phyloP scores from a whole-genome alignment of 768 basidiomycete genomes.

The Suillus sp. region DNA sequence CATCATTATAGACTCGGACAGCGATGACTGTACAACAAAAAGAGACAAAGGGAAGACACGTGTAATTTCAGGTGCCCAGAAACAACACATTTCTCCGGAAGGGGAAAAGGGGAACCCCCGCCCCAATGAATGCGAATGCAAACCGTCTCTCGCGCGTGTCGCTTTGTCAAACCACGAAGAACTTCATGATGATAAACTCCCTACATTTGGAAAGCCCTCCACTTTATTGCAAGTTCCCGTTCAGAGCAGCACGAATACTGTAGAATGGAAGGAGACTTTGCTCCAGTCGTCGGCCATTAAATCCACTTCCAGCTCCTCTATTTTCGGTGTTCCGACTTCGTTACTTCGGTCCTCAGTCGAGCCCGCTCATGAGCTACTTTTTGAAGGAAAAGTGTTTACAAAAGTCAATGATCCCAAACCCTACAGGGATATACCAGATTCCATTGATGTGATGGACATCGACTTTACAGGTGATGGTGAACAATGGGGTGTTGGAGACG shows the following conservation, averaged over 20 bases:
- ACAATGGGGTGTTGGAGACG: constrained; percentile 76
- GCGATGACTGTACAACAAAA: constrained; percentile 37
- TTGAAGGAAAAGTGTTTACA: not conserved
- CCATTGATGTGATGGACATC: not conserved
- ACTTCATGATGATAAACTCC: not conserved
- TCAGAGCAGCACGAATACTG: not conserved
- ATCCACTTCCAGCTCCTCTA: constrained; percentile 9
- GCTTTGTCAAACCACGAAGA: not conserved
- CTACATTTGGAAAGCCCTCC: constrained; percentile 31
- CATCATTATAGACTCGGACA: constrained; percentile 67
- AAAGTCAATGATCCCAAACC: not conserved
- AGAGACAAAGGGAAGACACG: constrained; percentile 4
- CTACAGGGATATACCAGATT: not conserved
- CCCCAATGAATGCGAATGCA: not conserved
- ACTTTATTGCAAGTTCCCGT: constrained; percentile 20
- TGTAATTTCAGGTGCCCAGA: not conserved
- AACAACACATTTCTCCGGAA: not conserved
- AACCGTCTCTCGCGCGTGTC: not conserved
- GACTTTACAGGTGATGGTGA: constrained; percentile 25
- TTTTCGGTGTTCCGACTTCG: constrained; percentile 24
- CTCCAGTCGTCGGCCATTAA: constrained; percentile 5
- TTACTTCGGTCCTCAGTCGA: constrained; percentile 16
- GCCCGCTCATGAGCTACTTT: not conserved
- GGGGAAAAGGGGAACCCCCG: not conserved
- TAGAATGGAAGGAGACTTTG: not conserved